A percentile compares a stretch with the other conserved stretches of the same genome.
These are phyloP conservation scores for Lichtheimia ornata DNA, from an alignment of 371 early-diverging fungal species.

Conservation along the genomic window DNA sequence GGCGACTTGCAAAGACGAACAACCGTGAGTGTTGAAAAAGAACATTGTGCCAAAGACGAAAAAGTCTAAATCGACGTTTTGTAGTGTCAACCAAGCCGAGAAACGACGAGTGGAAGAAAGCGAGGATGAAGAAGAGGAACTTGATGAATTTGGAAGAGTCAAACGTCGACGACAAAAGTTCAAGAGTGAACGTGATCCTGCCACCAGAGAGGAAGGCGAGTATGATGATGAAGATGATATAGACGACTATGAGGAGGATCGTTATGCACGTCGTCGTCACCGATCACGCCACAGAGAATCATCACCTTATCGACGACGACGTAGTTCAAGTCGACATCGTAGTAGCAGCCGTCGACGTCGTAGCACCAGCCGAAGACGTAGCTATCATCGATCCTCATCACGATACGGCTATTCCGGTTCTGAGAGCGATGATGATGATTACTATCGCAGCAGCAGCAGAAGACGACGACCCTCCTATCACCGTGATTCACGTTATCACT, in stretches of 20 bases:
- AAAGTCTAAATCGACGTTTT: too few species aligned
- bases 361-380: neutral
- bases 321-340: conserved; percentile 7
- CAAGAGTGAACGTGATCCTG: conserved; percentile 21
- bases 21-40: too few species aligned
- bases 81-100: neutral
- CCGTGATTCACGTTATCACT: conserved; percentile 1
- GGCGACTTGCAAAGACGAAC: too few species aligned
- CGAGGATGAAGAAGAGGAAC: conserved; percentile 40
- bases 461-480: conserved; percentile 12
- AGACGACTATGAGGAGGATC: conserved; percentile 79
- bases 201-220: neutral
- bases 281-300: conserved; percentile 46
- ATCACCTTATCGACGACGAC: conserved; percentile 1
- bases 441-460: conserved; percentile 13
- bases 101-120: conserved; percentile 9
- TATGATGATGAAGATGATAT: conserved; percentile 7
- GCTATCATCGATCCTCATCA: conserved; percentile 26
- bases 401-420: conserved; percentile 30
- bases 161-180: conserved; percentile 46
- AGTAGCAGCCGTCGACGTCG: conserved; percentile 10
- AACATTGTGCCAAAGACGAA: too few species aligned
- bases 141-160: conserved; percentile 52
- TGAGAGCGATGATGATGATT: conserved; percentile 22
- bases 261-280: conserved; percentile 65